Conservation (phyloP, 768 basidiomycete species). For the Rhodocollybia butyracea region DNA sequence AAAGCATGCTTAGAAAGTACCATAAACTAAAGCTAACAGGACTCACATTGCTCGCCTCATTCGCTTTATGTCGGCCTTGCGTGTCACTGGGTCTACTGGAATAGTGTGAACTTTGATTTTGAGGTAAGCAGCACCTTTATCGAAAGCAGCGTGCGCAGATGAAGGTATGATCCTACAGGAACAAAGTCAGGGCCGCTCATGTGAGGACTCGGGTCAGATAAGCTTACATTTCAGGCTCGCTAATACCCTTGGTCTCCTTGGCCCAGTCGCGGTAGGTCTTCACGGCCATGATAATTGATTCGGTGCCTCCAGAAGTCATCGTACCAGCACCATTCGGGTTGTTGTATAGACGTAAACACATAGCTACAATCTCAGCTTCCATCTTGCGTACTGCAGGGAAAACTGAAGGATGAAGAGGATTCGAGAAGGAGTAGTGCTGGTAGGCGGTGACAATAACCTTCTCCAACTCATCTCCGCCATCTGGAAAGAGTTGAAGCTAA, state of each 20-base stretch:
- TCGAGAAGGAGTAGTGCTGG: conserved; percentile 78
- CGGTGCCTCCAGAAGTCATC: conserved; percentile 95
- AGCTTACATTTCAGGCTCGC: conserved; percentile 82
- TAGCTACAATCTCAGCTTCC: conserved; percentile 92
- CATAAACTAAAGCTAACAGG: conserved; percentile 1
- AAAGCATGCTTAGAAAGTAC: conserved; percentile 9
- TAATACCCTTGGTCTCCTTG: conserved; percentile 77
- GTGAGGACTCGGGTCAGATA: background rate
- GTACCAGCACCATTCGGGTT: conserved; percentile 84
- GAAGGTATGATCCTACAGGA: conserved; percentile 68
- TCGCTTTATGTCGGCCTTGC: conserved; percentile 72
- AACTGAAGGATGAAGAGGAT: conserved; percentile 90
- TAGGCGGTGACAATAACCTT: conserved; percentile 80
- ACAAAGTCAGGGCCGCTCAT: background rate
- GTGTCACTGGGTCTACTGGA: conserved; percentile 73
- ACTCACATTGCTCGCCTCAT: conserved; percentile 86
- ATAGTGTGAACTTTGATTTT: conserved; percentile 87
- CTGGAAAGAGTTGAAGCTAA: conserved; percentile 30
- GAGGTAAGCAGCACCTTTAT: conserved; percentile 88
- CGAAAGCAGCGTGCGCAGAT: conserved; percentile 91
- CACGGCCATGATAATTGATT: conserved; percentile 92
- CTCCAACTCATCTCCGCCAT: conserved; percentile 80
- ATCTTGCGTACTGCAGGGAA: conserved; percentile 94
- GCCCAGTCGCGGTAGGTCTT: conserved; percentile 97
- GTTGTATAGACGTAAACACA: conserved; percentile 84